phyloP scores from a whole-genome alignment of 208 protist species.

The Acanthamoeba royreba region DNA sequence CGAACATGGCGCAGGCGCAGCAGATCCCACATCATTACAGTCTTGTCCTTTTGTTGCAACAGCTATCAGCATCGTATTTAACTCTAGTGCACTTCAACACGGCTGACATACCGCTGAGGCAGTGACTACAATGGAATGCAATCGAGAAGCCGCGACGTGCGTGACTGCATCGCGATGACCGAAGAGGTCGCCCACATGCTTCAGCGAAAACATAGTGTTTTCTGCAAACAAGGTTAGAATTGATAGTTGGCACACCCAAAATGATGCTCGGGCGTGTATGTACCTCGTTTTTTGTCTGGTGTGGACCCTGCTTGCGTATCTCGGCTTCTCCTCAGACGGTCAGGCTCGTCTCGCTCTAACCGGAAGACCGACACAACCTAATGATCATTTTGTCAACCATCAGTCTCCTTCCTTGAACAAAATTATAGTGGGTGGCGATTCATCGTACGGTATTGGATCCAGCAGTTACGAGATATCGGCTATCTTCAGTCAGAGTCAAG shows the following conservation, averaged over 20 bases:
- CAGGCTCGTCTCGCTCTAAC: background rate
- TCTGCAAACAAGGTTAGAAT: background rate
- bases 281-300: no score
- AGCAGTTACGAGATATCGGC: background rate
- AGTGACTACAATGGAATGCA: background rate
- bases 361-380: slow-evolving; percentile 1
- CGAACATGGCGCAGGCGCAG: background rate
- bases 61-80: background rate
- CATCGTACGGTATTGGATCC: background rate
- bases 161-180: background rate
- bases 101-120: background rate
- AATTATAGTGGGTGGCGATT: background rate
- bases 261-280: no score
- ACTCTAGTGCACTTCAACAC: background rate
- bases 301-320: background rate
- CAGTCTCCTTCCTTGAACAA: background rate
- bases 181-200: background rate
- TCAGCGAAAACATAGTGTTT: background rate
- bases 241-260: background rate
- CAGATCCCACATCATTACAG: slow-evolving; percentile 5
- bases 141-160: background rate
- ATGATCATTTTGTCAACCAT: background rate
- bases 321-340: background rate
- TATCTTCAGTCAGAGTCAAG: background rate
- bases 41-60: background rate